Evolutionary conservation across 2,329 filamentous ascomycete species (phyloP), one percentile per base, ranked within the genome.

Genomic region (Fusarium metavorans): DNA sequence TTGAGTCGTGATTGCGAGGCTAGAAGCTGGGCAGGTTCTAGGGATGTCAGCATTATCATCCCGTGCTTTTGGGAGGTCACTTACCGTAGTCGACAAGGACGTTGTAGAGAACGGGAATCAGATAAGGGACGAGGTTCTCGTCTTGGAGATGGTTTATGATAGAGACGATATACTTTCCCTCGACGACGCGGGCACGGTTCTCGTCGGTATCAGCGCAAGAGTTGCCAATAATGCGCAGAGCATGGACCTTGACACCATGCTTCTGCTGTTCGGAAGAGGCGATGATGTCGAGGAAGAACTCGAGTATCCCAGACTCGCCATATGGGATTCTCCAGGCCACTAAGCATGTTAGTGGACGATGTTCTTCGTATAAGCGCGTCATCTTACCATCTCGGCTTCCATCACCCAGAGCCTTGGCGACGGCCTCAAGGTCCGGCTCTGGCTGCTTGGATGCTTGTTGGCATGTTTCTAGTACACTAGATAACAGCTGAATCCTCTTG

Each of bases 181-280:
- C 82, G 5, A 92, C 85, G 3, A 92, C 85, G 1, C 87, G 85
- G 8, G 85, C 87, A 67, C 91, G 85, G 75, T 92, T 92, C 69
- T 89, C 87, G 77, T 92, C 90, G 73, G 88, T 89, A 73, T 92
- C 90, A 23, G 90, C 91, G 71, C 89, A 92, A 11, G 88, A 88
- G 78, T 92, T 92, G 16, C 90, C 91, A 18, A 90, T 84, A 23
- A 92, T 80, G 27, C 91, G 88, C 18, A 92, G 82, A 9, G 86
- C 81, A 65, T 92, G 90, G 9, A 89, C 83, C 52, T 85, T 85
- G n/a, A 91, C 82, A 1, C 83, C 77, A 35, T 84, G 82, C 11
- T 81, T 80, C 39, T 87, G 72, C 2, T 79, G 81, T 5, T 84
- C 80, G 0, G 79, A 77, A 1, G 71, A 66, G 6, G 81, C 81